Conservation (phyloP, 345 rosid species). For the Brassica napus region DNA sequence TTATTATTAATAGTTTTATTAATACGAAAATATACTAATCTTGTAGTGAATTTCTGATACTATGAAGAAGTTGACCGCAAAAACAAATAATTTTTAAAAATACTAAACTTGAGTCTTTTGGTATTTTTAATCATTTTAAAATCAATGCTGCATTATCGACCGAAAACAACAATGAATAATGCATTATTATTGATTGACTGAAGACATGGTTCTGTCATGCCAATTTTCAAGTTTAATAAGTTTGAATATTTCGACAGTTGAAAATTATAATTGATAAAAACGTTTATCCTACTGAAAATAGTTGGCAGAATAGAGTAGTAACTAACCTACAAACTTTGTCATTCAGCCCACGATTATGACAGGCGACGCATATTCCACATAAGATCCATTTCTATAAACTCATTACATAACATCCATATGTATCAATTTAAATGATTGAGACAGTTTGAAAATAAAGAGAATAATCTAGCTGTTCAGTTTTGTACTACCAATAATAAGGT, state of each 20-base stretch:
- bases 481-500: slow-evolving; percentile 2
- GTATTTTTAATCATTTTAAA: neutral
- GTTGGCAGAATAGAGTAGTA: slow-evolving; percentile 1
- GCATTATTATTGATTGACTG: neutral
- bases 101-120: neutral
- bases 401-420: neutral
- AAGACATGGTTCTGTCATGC: neutral
- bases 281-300: slow-evolving; percentile 12
- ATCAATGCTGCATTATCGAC: neutral
- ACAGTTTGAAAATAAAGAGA: neutral
- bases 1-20: neutral
- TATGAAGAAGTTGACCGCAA: slow-evolving; percentile 4
- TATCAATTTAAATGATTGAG: neutral
- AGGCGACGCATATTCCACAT: slow-evolving; percentile 27
- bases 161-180: neutral
- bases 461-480: neutral
- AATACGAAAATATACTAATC: neutral
- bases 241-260: neutral
- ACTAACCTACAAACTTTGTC: neutral
- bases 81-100: neutral
- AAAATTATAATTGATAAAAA: neutral
- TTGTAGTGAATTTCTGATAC: neutral
- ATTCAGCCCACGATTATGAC: slow-evolving; percentile 16
- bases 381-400: slow-evolving; percentile 1
- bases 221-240: neutral